Percentiles rank a stretch among this genome's conserved stretches.
Conservation (phyloP, 2,329 filamentous ascomycete genomes). For the Colletotrichum brevisporum region DNA sequence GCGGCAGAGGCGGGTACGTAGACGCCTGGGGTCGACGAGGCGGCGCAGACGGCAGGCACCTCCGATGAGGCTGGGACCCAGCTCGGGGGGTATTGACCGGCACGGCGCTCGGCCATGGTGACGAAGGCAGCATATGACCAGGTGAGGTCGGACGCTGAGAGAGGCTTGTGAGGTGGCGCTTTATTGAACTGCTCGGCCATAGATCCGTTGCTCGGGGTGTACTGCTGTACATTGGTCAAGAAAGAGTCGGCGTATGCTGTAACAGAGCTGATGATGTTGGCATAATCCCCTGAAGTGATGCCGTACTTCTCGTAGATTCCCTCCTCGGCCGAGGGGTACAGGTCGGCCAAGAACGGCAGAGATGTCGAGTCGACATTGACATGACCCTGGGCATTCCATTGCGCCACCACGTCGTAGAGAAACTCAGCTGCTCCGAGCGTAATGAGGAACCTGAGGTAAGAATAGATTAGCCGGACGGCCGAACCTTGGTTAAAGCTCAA, state of each 20-base stretch:
- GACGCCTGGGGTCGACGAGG: conserved; percentile 44
- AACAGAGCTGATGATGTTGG: conserved; percentile 60
- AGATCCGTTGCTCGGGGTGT: conserved; percentile 62
- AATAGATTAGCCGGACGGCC: too few relatives aligned
- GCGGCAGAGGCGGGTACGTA: conserved; percentile 54
- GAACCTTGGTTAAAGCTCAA: background rate
- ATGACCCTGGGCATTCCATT: conserved; percentile 63
- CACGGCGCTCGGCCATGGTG: conserved; percentile 58
- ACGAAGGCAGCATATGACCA: conserved; percentile 68
- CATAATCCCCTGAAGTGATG: conserved; percentile 50
- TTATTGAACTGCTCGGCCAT: conserved; percentile 66
- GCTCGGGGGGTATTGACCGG: conserved; percentile 49
- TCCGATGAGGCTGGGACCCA: conserved; percentile 46
- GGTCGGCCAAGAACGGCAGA: conserved; percentile 68
- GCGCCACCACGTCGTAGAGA: conserved; percentile 69
- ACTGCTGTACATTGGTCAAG: conserved; percentile 60
- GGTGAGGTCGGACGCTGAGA: conserved; percentile 64
- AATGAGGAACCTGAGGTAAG: conserved; percentile 56
- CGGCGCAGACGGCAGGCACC: conserved; percentile 47
- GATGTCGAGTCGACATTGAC: conserved; percentile 65
- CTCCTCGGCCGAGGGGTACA: conserved; percentile 60
- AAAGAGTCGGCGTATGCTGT: conserved; percentile 69
- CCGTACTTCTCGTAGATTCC: conserved; percentile 62
- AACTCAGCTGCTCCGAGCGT: conserved; percentile 71
- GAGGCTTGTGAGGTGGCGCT: conserved; percentile 50